Conservation (phyloP, 805 yeast species). For the Barnettozyma pratensis region DNA sequence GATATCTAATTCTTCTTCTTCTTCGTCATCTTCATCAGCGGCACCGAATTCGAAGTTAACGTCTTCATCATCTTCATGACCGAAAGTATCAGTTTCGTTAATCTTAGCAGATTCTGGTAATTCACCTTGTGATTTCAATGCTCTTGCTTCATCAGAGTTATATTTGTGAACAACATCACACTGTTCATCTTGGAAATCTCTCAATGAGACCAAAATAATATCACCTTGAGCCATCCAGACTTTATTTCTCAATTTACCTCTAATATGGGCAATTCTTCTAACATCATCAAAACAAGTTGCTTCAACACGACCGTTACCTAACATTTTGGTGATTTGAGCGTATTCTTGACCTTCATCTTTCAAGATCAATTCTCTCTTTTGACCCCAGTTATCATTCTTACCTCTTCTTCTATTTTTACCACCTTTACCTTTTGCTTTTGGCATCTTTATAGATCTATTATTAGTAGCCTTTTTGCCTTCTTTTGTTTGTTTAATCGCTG, state of each 20-base stretch:
- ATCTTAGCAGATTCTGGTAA: conserved; percentile 96
- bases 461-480: not conserved
- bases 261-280: conserved; percentile 93
- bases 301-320: conserved; percentile 96
- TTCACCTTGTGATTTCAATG: conserved; percentile 92
- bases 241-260: conserved; percentile 99
- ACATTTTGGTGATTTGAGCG: conserved; percentile 97
- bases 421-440: conserved; percentile 73
- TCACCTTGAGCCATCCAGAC: conserved; percentile 99
- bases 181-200: conserved; percentile 98
- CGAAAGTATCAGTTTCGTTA: conserved; percentile 95
- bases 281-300: conserved; percentile 92
- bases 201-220: conserved; percentile 87
- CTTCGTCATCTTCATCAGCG: conserved; percentile 76
- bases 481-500: too few relatives aligned
- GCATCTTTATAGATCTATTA: conserved; percentile 38
- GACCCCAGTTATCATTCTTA: conserved; percentile 86
- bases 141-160: conserved; percentile 96
- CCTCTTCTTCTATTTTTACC: conserved; percentile 96
- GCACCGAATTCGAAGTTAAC: conserved; percentile 98
- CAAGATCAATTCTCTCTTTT: conserved; percentile 88
- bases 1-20: conserved; percentile 77
- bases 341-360: conserved; percentile 98
- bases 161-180: conserved; percentile 97
- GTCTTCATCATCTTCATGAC: conserved; percentile 94